Conservation (phyloP, 257 asterid genomes). For the Thymus quinquecostatus region DNA sequence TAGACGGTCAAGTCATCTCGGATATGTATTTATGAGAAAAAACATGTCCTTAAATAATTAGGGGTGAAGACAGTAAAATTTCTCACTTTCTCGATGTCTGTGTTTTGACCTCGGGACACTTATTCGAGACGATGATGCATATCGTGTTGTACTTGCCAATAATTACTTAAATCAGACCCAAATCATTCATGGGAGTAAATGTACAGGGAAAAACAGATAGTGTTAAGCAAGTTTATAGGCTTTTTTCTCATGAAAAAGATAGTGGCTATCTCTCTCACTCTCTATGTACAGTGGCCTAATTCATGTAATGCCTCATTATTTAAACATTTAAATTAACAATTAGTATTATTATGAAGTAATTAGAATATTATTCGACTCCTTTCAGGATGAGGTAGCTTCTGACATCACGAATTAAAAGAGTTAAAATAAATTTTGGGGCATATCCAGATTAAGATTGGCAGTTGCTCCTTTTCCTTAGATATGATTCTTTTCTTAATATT, state of each 20-base stretch:
- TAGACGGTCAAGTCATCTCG: too few species aligned
- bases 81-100: too few species aligned
- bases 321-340: background rate
- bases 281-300: conserved; percentile 5
- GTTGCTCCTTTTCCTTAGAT: conserved; percentile 31
- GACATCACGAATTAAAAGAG: conserved; percentile 26
- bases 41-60: too few species aligned
- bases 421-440: background rate
- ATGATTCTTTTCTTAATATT: conserved; percentile 33
- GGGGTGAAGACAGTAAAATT: too few species aligned
- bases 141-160: too few species aligned
- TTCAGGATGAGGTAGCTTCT: conserved; percentile 6
- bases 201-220: background rate
- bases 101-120: too few species aligned
- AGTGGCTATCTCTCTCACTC: conserved; percentile 32
- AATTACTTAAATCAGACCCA: too few species aligned
- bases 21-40: too few species aligned
- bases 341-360: background rate
- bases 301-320: conserved; percentile 11
- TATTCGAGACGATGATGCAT: too few species aligned
- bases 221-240: background rate
- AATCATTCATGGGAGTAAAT: background rate
- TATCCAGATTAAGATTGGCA: conserved; percentile 31
- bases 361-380: conserved; percentile 30
- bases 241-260: background rate